These are phyloP conservation scores for Ogataea paradorogensis DNA, from an alignment of 805 yeast genomes.

Conservation along the genomic window DNA sequence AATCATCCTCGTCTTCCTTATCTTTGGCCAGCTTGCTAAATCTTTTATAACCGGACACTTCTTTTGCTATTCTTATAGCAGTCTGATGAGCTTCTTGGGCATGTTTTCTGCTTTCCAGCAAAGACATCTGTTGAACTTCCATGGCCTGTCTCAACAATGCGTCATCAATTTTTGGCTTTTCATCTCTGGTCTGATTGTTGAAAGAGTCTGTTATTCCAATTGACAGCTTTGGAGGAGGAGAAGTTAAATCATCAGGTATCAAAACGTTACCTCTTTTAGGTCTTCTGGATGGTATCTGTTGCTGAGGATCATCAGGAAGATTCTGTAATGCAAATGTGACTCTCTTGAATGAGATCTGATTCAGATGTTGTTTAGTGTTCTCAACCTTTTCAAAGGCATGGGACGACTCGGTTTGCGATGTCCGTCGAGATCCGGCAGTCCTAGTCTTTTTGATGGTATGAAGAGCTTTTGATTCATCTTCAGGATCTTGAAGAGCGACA, in stretches of 20 bases:
- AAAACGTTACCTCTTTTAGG: conserved; percentile 54
- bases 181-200: conserved; percentile 29
- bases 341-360: conserved; percentile 38
- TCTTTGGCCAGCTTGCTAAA: conserved; percentile 21
- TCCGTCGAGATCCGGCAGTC: neutral
- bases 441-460: neutral
- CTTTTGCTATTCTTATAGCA: conserved; percentile 67
- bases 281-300: conserved; percentile 56
- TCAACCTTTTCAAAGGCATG: conserved; percentile 3
- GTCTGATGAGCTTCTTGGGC: conserved; percentile 74
- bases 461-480: conserved; percentile 1
- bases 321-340: conserved; percentile 51
- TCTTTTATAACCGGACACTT: conserved; percentile 49
- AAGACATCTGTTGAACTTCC: conserved; percentile 54
- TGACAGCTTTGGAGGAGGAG: conserved; percentile 61
- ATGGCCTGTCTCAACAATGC: conserved; percentile 53
- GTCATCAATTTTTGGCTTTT: conserved; percentile 36
- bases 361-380: conserved; percentile 17
- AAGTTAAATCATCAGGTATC: conserved; percentile 63
- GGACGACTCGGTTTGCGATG: conserved; percentile 2
- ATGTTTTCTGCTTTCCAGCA: conserved; percentile 64
- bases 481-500: neutral
- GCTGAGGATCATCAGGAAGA: conserved; percentile 53
- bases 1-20: conserved; percentile 27
- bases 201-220: conserved; percentile 62